Evolutionary conservation across 108 stramenopile species (phyloP).

Genomic region (Pelagomonas calceolata): DNA sequence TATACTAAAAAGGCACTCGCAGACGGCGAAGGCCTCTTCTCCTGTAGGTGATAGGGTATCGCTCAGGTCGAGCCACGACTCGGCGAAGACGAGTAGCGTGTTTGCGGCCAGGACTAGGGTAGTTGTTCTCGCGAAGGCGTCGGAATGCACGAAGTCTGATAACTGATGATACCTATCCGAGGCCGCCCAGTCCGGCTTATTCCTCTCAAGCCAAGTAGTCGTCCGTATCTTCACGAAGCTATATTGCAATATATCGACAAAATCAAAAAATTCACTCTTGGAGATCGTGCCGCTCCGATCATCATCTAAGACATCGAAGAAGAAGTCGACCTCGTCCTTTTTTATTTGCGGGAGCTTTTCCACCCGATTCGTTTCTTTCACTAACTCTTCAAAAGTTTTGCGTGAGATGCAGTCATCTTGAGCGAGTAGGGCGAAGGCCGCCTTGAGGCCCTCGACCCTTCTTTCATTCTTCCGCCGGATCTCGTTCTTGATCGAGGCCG

Average conservation of each 20-base stretch:
- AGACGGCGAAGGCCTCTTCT: not conserved
- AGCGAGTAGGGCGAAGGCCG: not conserved
- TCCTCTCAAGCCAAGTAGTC: not conserved
- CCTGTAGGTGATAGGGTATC: not conserved
- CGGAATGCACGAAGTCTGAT: not conserved
- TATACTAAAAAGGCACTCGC: not conserved
- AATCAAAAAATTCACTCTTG: not conserved
- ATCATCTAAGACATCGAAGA: constrained; percentile 1
- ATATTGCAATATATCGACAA: not conserved
- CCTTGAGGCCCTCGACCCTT: not conserved
- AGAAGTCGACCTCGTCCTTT: not conserved
- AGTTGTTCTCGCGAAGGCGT: not conserved
- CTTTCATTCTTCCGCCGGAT: not conserved
- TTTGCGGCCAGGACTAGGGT: not conserved
- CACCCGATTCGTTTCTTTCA: not conserved
- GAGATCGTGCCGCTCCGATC: not conserved
- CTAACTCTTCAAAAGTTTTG: not conserved
- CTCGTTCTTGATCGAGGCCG: not conserved
- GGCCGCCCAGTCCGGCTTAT: not conserved
- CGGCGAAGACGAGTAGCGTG: not conserved
- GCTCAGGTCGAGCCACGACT: not conserved
- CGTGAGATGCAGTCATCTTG: not conserved
- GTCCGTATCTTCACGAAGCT: not conserved
- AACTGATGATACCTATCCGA: not conserved
- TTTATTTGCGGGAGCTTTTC: not conserved